Evolutionary conservation across 1,284 basidiomycete species (phyloP), one percentile per base, ranked within the genome.

Genomic region (Ustilago bromivora): DNA sequence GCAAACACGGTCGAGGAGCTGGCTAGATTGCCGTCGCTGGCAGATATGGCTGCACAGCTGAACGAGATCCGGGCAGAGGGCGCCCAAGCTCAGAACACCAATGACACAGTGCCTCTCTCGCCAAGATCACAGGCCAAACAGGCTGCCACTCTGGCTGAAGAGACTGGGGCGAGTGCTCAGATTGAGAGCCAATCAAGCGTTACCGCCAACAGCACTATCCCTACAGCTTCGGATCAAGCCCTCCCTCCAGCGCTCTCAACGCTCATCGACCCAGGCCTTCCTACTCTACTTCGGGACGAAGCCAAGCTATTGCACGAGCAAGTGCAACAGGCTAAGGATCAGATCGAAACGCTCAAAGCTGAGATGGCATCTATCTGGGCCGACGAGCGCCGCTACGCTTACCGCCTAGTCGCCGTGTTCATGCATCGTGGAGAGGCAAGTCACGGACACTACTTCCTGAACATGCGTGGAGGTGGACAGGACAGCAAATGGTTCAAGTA

Each of bases 381-480:
- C 47, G 90, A 91, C 74, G 90, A 91, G 61, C 88, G 61, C 8
- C 88, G 90, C 34, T 91, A 91, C 31, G 91, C 92, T 59, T 99
- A 98, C 85, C 94, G 96, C 82, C 89, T 99, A 47, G 95, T 94
- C 0, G 94, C 94, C 13, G 96, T 98, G 13, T 99, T 98, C 87
- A 94, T 98, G 81, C 96, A 99, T 87, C 92, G 96, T 15, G 83
- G 84, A 35, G 84, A 86, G 46, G 84, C 84, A 17, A 77, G 78
- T 17, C 84, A 85, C 61, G 84, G 84, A 10, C 84, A 86, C 66
- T 85, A 85, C 68, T 86, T 83, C 59, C 36, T 86, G 12, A 78
- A 84, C 57, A 74, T 83, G 66, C 71, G 83, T 31, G 69, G 71
- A 1, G 62, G 55, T 1, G 43, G 63, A 3, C 31, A 40, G n/a